Conservation (phyloP, 805 yeast species). For the Yarrowia sp. region DNA sequence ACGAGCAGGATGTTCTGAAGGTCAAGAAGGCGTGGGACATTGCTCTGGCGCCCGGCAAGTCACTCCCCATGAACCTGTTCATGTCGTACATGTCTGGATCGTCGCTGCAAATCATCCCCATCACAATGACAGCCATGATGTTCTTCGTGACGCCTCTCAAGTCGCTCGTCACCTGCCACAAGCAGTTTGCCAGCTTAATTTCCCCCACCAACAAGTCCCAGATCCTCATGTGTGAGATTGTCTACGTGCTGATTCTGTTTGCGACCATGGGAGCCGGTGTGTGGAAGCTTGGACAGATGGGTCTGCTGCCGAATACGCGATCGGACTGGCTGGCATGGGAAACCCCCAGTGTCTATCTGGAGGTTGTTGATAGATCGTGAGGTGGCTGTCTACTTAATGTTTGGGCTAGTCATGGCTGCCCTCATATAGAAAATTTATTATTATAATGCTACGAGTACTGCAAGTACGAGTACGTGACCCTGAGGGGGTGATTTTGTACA, state of each 20-base stretch:
- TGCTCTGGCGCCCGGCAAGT: slow-evolving; percentile 77
- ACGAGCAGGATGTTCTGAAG: slow-evolving; percentile 35
- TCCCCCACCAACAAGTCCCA: slow-evolving; percentile 36
- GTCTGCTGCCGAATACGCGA: slow-evolving; percentile 78
- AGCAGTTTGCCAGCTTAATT: slow-evolving; percentile 48
- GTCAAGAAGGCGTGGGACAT: slow-evolving; percentile 78
- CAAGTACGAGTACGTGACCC: too few relatives aligned
- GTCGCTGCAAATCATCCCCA: slow-evolving; percentile 83
- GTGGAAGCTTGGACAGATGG: slow-evolving; percentile 85
- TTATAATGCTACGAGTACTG: too few relatives aligned
- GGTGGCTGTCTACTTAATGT: too few relatives aligned
- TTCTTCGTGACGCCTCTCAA: slow-evolving; percentile 67
- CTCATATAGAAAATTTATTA: too few relatives aligned
- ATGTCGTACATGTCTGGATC: slow-evolving; percentile 95
- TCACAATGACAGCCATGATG: slow-evolving; percentile 83
- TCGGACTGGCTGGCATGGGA: slow-evolving; percentile 96
- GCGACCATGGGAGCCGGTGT: slow-evolving; percentile 70
- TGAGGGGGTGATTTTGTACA: too few relatives aligned
- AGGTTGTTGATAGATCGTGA: slow-evolving; percentile 9
- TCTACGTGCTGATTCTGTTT: slow-evolving; percentile 49
- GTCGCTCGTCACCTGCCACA: slow-evolving; percentile 59
- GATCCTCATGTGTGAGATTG: slow-evolving; percentile 45
- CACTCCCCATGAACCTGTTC: slow-evolving; percentile 82
- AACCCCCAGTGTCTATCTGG: slow-evolving; percentile 28
- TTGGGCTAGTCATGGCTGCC: too few relatives aligned